These are phyloP conservation scores for Podila clonocystis DNA, from an alignment of 192 early-diverging fungal species.

Conservation along the genomic window DNA sequence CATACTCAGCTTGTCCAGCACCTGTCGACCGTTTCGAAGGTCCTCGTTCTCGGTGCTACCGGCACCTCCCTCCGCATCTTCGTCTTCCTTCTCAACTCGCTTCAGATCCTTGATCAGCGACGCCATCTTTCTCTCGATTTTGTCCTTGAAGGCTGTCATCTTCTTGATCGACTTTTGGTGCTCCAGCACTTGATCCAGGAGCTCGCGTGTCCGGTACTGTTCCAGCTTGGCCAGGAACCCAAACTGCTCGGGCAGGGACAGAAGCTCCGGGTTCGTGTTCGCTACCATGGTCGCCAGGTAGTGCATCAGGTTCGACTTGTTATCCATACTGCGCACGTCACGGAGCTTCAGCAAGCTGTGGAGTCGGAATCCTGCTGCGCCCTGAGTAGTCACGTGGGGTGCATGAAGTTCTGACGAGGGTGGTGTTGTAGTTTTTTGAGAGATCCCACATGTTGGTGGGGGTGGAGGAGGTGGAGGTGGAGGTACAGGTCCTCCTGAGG, in stretches of 20 bases:
- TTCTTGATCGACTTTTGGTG: conserved; percentile 34
- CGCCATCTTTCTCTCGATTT: conserved; percentile 9
- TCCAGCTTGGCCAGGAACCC: conserved; percentile 27
- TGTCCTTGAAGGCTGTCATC: conserved; percentile 6
- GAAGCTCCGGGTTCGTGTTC: conserved; percentile 35
- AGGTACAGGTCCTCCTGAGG: background rate
- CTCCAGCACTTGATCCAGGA: conserved; percentile 44
- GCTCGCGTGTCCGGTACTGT: conserved; percentile 35
- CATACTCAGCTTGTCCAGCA: conserved; percentile 21
- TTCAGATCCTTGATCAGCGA: background rate
- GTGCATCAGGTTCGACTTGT: conserved; percentile 48
- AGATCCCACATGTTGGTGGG: background rate
- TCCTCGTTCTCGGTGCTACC: conserved; percentile 1
- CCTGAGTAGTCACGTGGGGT: conserved; percentile 2
- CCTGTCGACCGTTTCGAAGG: conserved; percentile 1
- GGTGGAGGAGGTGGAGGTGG: conserved; percentile 20
- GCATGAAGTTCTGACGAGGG: background rate
- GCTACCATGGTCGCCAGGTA: conserved; percentile 48
- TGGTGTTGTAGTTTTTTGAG: background rate
- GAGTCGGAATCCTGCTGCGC: conserved; percentile 46
- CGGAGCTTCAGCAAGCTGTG: conserved; percentile 35
- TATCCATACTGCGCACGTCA: conserved; percentile 41
- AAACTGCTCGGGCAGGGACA: conserved; percentile 35
- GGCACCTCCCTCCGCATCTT: background rate
- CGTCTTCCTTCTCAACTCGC: background rate